These are phyloP conservation scores for Borovskyia barvae DNA, from an alignment of 208 protist species.

Conservation along the genomic window DNA sequence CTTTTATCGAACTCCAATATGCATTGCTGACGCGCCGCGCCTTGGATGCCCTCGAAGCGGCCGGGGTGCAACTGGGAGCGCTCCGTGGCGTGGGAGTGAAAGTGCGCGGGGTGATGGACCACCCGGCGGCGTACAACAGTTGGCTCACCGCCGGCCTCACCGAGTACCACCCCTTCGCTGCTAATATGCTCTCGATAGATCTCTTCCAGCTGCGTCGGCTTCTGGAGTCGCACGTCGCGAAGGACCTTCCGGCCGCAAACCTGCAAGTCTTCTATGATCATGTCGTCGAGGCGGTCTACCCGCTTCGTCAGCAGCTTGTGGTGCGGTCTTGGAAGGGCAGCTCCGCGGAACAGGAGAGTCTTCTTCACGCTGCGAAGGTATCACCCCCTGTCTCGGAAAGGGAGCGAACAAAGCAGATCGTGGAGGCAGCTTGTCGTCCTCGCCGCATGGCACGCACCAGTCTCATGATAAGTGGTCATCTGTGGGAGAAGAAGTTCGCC, in stretches of 20 bases:
- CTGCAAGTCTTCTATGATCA: conserved; percentile 79
- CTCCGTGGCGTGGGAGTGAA: conserved; percentile 52
- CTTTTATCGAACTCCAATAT: conserved; percentile 70
- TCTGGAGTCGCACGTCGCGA: conserved; percentile 55
- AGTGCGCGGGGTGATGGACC: conserved; percentile 80
- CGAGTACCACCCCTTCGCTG: conserved; percentile 83
- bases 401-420: conserved; percentile 8
- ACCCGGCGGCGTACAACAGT: conserved; percentile 84
- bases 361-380: not conserved
- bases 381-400: not conserved
- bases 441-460: conserved; percentile 44
- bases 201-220: conserved; percentile 52
- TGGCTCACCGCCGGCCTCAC: conserved; percentile 75
- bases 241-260: conserved; percentile 46
- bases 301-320: conserved; percentile 70
- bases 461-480: conserved; percentile 63
- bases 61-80: conserved; percentile 51
- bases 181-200: conserved; percentile 82
- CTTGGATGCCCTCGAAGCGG: conserved; percentile 65
- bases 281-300: conserved; percentile 77
- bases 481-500: conserved; percentile 74
- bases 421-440: conserved; percentile 9
- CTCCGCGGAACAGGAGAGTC: conserved; percentile 5
- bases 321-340: conserved; percentile 57
- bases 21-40: conserved; percentile 78